Percentiles rank a stretch among this genome's conserved stretches.
Evolutionary conservation across 1,284 basidiomycete species (phyloP).

Genomic region (Trametes pubescens): DNA sequence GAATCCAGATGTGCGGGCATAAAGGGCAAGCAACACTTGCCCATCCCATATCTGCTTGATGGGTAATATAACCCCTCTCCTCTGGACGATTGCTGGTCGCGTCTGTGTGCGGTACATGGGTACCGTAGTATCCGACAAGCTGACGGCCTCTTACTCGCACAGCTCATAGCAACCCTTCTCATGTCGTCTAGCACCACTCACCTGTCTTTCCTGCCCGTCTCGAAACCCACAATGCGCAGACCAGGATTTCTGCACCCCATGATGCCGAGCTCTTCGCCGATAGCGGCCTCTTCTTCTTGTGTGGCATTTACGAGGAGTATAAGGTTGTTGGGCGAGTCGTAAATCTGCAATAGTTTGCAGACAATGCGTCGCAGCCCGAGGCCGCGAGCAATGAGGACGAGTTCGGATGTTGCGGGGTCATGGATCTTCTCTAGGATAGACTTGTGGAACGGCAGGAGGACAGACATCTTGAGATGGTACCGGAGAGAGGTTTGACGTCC

Average conservation of each 20-base stretch:
- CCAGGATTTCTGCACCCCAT: conserved; percentile 92
- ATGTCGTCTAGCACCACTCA: conserved; percentile 44
- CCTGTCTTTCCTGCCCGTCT: conserved; percentile 85
- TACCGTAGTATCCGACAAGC: no score
- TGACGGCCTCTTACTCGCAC: no score
- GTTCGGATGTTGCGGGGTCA: conserved; percentile 83
- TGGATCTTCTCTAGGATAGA: conserved; percentile 71
- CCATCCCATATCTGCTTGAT: no score
- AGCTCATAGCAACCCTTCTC: not conserved
- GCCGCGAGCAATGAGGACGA: conserved; percentile 88
- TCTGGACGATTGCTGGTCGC: no score
- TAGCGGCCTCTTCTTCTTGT: conserved; percentile 87
- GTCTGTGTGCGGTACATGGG: no score
- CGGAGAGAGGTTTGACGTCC: not conserved
- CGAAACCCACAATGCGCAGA: conserved; percentile 85
- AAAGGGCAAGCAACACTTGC: no score
- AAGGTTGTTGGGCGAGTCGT: conserved; percentile 87
- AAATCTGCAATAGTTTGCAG: conserved; percentile 90
- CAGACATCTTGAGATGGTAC: conserved; percentile 33
- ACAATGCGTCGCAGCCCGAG: conserved; percentile 85
- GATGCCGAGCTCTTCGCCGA: conserved; percentile 92
- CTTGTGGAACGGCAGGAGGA: conserved; percentile 71
- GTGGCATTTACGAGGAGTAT: conserved; percentile 91
- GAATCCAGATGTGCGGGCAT: no score
- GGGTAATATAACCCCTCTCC: no score